A percentile compares a stretch with the other conserved stretches of the same genome.
These are phyloP conservation scores for Phlebiopsis flavidoalba DNA, from an alignment of 768 basidiomycete species.

Conservation along the genomic window DNA sequence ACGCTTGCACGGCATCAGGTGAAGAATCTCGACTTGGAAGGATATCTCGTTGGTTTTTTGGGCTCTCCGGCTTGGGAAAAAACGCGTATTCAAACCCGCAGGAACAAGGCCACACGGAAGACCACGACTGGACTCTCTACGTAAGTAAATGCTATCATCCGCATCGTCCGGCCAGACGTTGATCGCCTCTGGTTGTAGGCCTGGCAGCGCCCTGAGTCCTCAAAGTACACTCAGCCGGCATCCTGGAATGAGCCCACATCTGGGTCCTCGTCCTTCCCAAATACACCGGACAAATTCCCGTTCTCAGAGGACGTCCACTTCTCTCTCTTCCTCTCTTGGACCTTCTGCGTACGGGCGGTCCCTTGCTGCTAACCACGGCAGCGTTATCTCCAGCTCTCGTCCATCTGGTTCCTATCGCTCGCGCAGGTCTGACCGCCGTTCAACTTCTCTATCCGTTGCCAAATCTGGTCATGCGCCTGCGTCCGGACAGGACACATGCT, in stretches of 20 bases:
- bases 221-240: not conserved
- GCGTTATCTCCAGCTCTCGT: not conserved
- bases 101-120: conserved; percentile 1
- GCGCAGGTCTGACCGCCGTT: not conserved
- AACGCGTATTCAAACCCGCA: conserved; percentile 15
- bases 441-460: not conserved
- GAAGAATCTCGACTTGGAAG: not conserved
- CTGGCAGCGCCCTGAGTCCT: conserved; percentile 1
- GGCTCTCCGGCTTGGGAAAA: conserved; percentile 26
- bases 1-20: not conserved
- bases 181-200: not conserved
- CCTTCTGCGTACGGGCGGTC: not conserved
- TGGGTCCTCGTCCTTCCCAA: not conserved
- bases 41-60: conserved; percentile 21
- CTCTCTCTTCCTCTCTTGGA: not conserved
- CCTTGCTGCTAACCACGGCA: not conserved
- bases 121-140: not conserved
- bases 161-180: not conserved
- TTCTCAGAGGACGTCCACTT: not conserved
- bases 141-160: not conserved
- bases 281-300: not conserved
- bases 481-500: not conserved
- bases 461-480: not conserved
- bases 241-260: not conserved
- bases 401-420: not conserved